Evolutionary conservation across 345 rosid species (phyloP).

Genomic region (Anacardium occidentale): DNA sequence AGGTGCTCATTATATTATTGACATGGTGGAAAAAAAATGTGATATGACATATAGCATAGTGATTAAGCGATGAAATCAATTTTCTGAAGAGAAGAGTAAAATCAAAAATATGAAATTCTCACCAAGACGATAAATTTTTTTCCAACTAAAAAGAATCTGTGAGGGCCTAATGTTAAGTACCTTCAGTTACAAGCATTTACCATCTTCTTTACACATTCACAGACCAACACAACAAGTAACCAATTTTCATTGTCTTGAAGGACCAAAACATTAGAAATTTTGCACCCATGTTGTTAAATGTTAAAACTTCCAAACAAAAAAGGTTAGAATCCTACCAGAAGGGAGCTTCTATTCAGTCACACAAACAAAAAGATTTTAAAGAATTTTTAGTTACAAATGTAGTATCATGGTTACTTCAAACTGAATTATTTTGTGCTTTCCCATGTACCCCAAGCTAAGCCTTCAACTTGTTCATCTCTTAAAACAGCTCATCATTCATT

Average conservation of each 20-base stretch:
- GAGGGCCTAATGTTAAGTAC: too few species aligned
- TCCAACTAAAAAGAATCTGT: background rate
- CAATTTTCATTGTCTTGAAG: background rate
- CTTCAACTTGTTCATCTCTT: too few species aligned
- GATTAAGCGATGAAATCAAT: background rate
- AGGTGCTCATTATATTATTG: background rate
- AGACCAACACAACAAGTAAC: background rate
- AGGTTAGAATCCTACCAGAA: background rate
- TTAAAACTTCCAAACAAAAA: background rate
- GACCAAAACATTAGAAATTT: background rate
- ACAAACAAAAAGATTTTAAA: too few species aligned
- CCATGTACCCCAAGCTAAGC: too few species aligned
- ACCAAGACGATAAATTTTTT: too few species aligned
- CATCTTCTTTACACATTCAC: background rate
- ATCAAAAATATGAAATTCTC: background rate
- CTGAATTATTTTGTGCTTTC: too few species aligned
- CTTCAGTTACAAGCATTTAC: background rate
- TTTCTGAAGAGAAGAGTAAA: background rate
- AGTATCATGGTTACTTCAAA: too few species aligned
- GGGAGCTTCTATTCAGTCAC: background rate
- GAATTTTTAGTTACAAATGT: background rate
- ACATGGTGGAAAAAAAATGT: background rate
- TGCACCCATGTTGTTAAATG: background rate
- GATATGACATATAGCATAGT: background rate
- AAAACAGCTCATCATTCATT: too few species aligned